Conservation (phyloP, 1,139 yeast genomes). For the Yamadazyma kanchanaburiensis region DNA sequence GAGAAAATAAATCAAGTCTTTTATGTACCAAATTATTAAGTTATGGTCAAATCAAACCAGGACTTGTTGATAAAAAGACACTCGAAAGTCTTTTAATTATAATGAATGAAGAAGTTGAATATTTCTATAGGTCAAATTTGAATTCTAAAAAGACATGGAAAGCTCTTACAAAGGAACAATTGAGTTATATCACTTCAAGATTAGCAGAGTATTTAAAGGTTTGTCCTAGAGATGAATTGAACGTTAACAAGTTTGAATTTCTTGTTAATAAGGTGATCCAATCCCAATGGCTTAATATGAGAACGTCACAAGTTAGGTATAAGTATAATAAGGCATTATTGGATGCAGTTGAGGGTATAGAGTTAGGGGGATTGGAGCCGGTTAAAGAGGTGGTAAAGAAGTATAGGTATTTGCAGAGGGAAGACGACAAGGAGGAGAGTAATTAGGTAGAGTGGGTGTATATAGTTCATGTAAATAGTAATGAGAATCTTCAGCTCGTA, state of each 20-base stretch:
- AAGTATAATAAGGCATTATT: slow-evolving; percentile 2
- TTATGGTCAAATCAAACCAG: slow-evolving; percentile 3
- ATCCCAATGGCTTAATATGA: slow-evolving; percentile 5
- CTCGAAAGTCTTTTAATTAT: slow-evolving; percentile 10
- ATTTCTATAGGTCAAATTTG: slow-evolving; percentile 31
- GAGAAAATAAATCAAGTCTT: slow-evolving; percentile 10
- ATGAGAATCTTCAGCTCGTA: not conserved
- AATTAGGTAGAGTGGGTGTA: too few relatives aligned
- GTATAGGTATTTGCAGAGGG: too few relatives aligned
- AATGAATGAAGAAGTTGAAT: slow-evolving; percentile 32
- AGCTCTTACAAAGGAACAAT: slow-evolving; percentile 23
- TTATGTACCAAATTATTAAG: slow-evolving; percentile 8
- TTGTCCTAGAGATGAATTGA: not conserved
- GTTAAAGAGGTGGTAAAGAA: not conserved
- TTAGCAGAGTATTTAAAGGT: slow-evolving; percentile 15
- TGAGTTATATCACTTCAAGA: slow-evolving; percentile 13
- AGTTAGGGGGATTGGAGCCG: not conserved
- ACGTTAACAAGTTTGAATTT: not conserved
- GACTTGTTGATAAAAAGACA: slow-evolving; percentile 1
- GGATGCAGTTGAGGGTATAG: not conserved
- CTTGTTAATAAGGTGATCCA: slow-evolving; percentile 1
- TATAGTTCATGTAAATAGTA: slow-evolving; percentile 1
- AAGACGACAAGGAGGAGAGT: too few relatives aligned
- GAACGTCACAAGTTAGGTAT: slow-evolving; percentile 1
- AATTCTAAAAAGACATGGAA: slow-evolving; percentile 13